Percentiles rank a stretch among this genome's conserved stretches.
Conservation (phyloP, 257 asterid genomes). For the Mentha longifolia region DNA sequence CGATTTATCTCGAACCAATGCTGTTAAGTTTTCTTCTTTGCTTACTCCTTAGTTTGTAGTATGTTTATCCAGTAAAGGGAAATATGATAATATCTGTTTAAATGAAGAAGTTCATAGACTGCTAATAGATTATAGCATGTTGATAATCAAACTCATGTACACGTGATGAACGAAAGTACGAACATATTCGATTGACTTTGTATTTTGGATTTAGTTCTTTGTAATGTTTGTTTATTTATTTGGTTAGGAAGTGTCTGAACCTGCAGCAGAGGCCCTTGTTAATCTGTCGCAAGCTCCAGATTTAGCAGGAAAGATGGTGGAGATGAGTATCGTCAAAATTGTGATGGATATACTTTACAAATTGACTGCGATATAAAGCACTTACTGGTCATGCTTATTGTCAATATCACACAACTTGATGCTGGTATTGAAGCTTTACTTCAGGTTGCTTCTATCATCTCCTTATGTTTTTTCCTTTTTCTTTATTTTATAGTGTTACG, state of each 20-base stretch:
- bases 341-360: constrained; percentile 71
- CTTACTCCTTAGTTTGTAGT: neutral
- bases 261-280: constrained; percentile 91
- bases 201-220: constrained; percentile 6
- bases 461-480: neutral
- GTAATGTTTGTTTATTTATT: constrained; percentile 25
- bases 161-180: neutral
- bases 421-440: constrained; percentile 81
- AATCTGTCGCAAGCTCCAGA: constrained; percentile 78
- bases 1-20: neutral
- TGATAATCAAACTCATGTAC: neutral
- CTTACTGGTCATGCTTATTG: constrained; percentile 86
- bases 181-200: neutral
- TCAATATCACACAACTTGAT: constrained; percentile 88
- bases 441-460: constrained; percentile 60
- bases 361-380: constrained; percentile 59
- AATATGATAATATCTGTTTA: neutral
- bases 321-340: constrained; percentile 55
- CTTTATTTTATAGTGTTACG: neutral
- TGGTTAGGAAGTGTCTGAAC: constrained; percentile 86
- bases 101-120: neutral
- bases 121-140: neutral
- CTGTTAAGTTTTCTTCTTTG: neutral
- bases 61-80: neutral
- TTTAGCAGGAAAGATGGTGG: constrained; percentile 72